These are phyloP conservation scores for Gyrodon lividus DNA, from an alignment of 768 basidiomycete genomes.

Conservation along the genomic window DNA sequence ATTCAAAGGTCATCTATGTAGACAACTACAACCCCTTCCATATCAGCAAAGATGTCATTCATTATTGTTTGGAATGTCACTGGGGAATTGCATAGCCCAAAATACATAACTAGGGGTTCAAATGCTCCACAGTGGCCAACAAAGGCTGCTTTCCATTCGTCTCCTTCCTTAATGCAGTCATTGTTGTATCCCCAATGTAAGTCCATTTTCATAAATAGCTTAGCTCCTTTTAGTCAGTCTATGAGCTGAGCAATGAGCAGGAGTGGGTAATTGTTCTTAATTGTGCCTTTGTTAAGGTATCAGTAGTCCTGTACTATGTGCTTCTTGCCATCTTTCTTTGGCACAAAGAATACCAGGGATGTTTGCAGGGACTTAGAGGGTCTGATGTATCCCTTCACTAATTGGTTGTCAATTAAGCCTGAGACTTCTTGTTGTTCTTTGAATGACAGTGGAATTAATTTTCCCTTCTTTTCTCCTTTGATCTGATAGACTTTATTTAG, in stretches of 20 bases:
- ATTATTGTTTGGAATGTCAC: constrained; percentile 38
- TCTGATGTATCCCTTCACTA: not conserved
- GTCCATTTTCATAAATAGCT: not conserved
- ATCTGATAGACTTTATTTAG: too few relatives aligned
- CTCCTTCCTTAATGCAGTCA: constrained; percentile 37
- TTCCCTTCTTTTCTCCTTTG: too few relatives aligned
- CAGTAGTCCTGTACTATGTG: not conserved
- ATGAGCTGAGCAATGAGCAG: not conserved
- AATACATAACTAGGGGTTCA: constrained; percentile 41
- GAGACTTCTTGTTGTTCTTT: not conserved
- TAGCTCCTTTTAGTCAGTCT: not conserved
- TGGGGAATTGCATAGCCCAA: constrained; percentile 37
- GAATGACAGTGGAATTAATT: not conserved
- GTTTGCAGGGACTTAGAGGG: not conserved
- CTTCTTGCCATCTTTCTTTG: not conserved
- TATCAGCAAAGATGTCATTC: too few relatives aligned
- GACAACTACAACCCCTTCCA: constrained; percentile 37
- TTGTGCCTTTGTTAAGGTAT: not conserved
- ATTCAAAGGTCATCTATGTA: constrained; percentile 47
- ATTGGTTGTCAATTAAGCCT: not conserved
- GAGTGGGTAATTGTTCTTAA: not conserved
- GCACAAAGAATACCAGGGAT: not conserved
- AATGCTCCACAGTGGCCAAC: constrained; percentile 35
- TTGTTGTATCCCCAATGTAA: constrained; percentile 30
- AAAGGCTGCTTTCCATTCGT: constrained; percentile 45